A percentile compares a stretch with the other conserved stretches of the same genome.
phyloP scores from a whole-genome alignment of 73 alveolate species.

The Blepharisma stoltei region DNA sequence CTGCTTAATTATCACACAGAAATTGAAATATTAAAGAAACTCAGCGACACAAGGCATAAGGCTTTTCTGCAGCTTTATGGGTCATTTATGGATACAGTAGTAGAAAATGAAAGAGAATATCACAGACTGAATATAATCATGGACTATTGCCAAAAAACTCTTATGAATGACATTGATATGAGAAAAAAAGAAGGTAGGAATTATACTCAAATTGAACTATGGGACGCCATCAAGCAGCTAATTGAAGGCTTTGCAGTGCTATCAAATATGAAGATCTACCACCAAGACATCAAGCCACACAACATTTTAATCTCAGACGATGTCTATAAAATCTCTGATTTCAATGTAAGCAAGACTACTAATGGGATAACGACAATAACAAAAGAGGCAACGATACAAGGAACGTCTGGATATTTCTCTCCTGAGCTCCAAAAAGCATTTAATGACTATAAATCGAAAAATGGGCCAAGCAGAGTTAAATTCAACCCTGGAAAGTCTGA shows the following conservation, averaged over 20 bases:
- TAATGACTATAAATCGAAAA: background rate
- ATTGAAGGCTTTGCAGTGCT: slow-evolving; percentile 7
- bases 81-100: too few relatives aligned
- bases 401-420: slow-evolving; percentile 7
- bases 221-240: background rate
- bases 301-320: background rate
- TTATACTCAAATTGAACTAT: too few relatives aligned
- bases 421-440: slow-evolving; percentile 4
- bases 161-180: too few relatives aligned
- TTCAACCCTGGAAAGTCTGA: slow-evolving; percentile 26
- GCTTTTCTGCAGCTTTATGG: too few relatives aligned
- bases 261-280: background rate
- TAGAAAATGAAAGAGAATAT: too few relatives aligned
- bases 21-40: too few relatives aligned
- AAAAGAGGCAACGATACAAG: background rate
- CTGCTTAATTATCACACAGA: too few relatives aligned
- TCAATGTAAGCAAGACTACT: background rate
- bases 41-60: too few relatives aligned
- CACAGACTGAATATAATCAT: too few relatives aligned
- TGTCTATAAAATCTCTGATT: background rate
- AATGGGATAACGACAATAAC: background rate
- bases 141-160: too few relatives aligned
- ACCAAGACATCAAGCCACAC: slow-evolving; percentile 14
- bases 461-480: background rate
- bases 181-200: too few relatives aligned